phyloP scores from a whole-genome alignment of 2,329 filamentous ascomycete species.

The Colletotrichum sansevieriae region DNA sequence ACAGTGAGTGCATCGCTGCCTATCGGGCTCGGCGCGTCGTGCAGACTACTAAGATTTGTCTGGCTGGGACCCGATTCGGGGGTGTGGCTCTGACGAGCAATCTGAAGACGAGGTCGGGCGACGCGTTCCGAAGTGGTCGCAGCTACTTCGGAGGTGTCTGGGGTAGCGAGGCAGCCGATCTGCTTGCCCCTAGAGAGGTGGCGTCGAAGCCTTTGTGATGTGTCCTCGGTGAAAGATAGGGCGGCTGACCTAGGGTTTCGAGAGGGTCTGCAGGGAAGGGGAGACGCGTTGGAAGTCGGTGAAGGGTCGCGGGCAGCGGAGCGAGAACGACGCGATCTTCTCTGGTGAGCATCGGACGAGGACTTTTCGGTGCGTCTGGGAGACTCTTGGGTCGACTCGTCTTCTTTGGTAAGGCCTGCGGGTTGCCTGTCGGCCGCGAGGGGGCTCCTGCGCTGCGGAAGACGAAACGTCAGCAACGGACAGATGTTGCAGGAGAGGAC shows the following conservation, averaged over 20 bases:
- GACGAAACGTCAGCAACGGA: slow-evolving; percentile 20
- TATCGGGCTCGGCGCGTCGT: slow-evolving; percentile 58
- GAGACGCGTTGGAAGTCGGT: slow-evolving; percentile 49
- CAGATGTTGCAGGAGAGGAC: background rate
- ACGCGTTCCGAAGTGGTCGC: slow-evolving; percentile 49
- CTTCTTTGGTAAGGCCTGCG: slow-evolving; percentile 42
- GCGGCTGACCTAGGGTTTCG: slow-evolving; percentile 27
- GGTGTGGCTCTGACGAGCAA: slow-evolving; percentile 59
- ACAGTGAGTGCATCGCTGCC: slow-evolving; percentile 70
- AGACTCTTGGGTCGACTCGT: slow-evolving; percentile 49
- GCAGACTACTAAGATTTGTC: slow-evolving; percentile 38
- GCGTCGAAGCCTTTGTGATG: slow-evolving; percentile 57
- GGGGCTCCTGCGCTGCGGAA: slow-evolving; percentile 33
- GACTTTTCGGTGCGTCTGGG: slow-evolving; percentile 46
- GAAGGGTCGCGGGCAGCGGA: slow-evolving; percentile 51
- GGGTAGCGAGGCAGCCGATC: slow-evolving; percentile 63
- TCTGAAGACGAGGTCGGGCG: slow-evolving; percentile 56
- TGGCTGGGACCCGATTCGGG: slow-evolving; percentile 59
- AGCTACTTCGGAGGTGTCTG: slow-evolving; percentile 67
- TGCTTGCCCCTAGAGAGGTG: slow-evolving; percentile 49
- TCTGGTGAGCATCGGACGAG: slow-evolving; percentile 46
- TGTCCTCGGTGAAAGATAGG: slow-evolving; percentile 46
- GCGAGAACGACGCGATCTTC: slow-evolving; percentile 52
- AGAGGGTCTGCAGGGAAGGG: slow-evolving; percentile 44
- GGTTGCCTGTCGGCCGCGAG: slow-evolving; percentile 27